These are phyloP conservation scores for Pseudomassariella vexata DNA, from an alignment of 2,329 filamentous ascomycete species.

Conservation along the genomic window DNA sequence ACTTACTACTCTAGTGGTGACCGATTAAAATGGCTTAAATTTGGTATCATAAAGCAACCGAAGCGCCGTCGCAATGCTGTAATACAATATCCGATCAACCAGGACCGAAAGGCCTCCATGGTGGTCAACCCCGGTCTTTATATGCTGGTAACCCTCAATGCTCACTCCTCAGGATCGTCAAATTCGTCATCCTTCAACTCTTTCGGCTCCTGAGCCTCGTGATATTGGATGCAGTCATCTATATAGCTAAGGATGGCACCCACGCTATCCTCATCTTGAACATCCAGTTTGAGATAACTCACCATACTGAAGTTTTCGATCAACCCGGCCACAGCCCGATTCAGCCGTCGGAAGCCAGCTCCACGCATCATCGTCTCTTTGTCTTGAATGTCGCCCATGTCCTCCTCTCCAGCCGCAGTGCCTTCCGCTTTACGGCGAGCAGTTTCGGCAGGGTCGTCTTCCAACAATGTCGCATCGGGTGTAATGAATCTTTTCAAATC, in stretches of 20 bases:
- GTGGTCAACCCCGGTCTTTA: no score
- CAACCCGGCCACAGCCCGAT: conserved; percentile 79
- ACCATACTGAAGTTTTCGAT: conserved; percentile 99
- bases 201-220: conserved; percentile 27
- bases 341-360: conserved; percentile 73
- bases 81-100: no score
- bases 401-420: conserved; percentile 42
- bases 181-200: conserved; percentile 27
- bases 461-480: conserved; percentile 74
- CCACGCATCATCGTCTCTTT: conserved; percentile 72
- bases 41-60: neutral
- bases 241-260: conserved; percentile 55
- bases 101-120: no score
- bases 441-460: conserved; percentile 65
- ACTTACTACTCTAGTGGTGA: no score
- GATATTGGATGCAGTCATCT: conserved; percentile 40
- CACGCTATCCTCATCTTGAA: conserved; percentile 88
- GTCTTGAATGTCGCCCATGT: conserved; percentile 55
- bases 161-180: conserved; percentile 12
- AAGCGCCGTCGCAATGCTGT: neutral
- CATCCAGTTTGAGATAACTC: conserved; percentile 84
- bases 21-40: neutral
- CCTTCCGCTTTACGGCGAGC: conserved; percentile 27
- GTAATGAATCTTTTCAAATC: conserved; percentile 88
- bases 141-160: conserved; percentile 8